Evolutionary conservation across 768 basidiomycete species (phyloP), one percentile per base, ranked within the genome.

Genomic region (Pholiota microspora): DNA sequence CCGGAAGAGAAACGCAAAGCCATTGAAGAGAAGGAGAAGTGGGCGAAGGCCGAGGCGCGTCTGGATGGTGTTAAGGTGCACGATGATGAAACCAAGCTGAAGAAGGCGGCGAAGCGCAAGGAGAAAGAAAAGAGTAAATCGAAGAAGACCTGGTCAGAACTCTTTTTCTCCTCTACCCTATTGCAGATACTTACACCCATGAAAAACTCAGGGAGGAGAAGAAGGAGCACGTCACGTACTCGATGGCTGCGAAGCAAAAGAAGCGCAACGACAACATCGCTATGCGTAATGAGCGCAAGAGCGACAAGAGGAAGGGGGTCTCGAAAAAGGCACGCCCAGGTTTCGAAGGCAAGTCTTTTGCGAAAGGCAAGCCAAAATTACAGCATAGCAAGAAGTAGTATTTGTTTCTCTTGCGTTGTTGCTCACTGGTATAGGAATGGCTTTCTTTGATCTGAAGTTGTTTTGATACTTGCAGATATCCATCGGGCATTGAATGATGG

Each of bases 241-340:
- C 86, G 2, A 89, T 92, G 81, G 89, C 88, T 1, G 89, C 90
- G 27, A 86, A 82, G 67, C 88, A 93, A 71, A 93, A 95, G 76
- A 98, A 98, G 71, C 81, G 94, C 3, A 66, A 84, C 12, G 94
- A 96, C 62, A 98, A 98, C 64, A 89, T 98, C 62, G 89, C 92
- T 0, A 84, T 80, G 75, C 84, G 94, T 15, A 84, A 86, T 53
- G 94, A 98, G 67, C 78, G 88, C 29, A 78, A 80, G 67, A 81
- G 82, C 44, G 91, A 94, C 62, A 84, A 77, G 73, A 64, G 62
- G 49, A 64, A 64, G 49, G 66, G 64, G 12, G 61, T 68, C 64
- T 82, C 81, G 66, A 68, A 70, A 45, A 85, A 86, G 66, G 85
- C 84, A 2, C 74, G 92, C 42, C 92, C 92, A 16, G 92, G 92